Base-by-base conservation (phyloP, 176 grass and related monocot genomes). In the Aechmea fasciata region DNA sequence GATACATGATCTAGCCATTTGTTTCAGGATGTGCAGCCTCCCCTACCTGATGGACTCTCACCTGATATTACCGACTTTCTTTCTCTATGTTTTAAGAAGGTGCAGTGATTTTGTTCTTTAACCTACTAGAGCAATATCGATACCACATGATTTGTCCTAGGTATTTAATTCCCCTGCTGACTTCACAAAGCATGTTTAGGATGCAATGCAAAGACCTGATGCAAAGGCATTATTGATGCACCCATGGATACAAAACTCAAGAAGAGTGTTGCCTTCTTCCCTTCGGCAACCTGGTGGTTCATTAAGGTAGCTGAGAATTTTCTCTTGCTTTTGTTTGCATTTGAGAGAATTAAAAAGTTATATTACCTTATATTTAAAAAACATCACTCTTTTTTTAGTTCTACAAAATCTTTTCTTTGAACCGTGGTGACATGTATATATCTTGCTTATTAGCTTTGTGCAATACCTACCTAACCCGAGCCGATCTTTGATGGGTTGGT, bases 11-110 rank as follows among this genome's bases (percentile, higher is more conserved):
- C 14, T 61, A 57, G 23, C 67, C 66, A 71, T 23, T 78, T 65
- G 63, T 74, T 81, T 57, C 75, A 99, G 94, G 94, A 99, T 84
- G 94, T 92, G 63, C 82, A 87, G 28, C 94, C 94, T 73, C 94
- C 94, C 17, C 92, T 99, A 81, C 94, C 94, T 59, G 94, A 99
- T 71, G 87, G 94, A 41, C 68, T 99, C 49, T 99, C 94, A 52
- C 87, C 89, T 70, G 89, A 90, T 68, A 99, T 92, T 67, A 93
- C 89, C 65, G 94, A 99, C 85, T 99, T 99, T 90, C 89, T 99
- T 64, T 84, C 82, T 48, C 90, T 87, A 63, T 99, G 94, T 84
- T 99, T 99, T 78, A 88, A 87, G 66, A 99, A 99, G 89, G 94
- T 93, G 71, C 54, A 52, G 26, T 66, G 50, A 63, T 47, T 10